Conservation (phyloP, 2,329 filamentous ascomycete species). For the Alternaria panax region DNA sequence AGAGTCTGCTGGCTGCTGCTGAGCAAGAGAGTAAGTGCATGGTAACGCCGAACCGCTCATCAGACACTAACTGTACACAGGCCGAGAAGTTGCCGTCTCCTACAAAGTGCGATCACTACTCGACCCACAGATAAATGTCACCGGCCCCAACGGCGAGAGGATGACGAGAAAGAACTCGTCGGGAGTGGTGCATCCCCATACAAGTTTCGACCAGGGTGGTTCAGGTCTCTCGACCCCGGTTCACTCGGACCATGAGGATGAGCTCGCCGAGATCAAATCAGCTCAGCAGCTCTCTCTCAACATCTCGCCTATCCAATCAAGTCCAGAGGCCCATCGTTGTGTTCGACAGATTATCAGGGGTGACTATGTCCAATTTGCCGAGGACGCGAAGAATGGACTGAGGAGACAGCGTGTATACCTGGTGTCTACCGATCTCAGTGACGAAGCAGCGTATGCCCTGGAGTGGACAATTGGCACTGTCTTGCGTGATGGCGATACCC, state of each 20-base stretch:
- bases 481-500: conserved; percentile 88
- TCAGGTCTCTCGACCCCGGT: conserved; percentile 67
- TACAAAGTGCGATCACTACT: conserved; percentile 69
- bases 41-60: not conserved
- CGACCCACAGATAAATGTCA: conserved; percentile 72
- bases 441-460: conserved; percentile 91
- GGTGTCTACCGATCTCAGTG: conserved; percentile 93
- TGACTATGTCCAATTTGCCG: conserved; percentile 77
- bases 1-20: conserved; percentile 74
- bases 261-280: conserved; percentile 82
- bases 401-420: conserved; percentile 87
- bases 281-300: conserved; percentile 85
- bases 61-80: conserved; percentile 40
- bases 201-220: conserved; percentile 78
- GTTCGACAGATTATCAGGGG: conserved; percentile 91
- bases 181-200: conserved; percentile 75
- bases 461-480: conserved; percentile 99
- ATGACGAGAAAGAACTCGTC: conserved; percentile 58
- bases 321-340: conserved; percentile 77
- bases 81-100: conserved; percentile 58
- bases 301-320: conserved; percentile 80
- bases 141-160: conserved; percentile 67
- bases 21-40: conserved; percentile 75
- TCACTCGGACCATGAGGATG: conserved; percentile 86
- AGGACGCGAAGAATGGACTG: conserved; percentile 79